Evolutionary conservation across 2,329 filamentous ascomycete species (phyloP).

Genomic region (Byssothecium circinans): DNA sequence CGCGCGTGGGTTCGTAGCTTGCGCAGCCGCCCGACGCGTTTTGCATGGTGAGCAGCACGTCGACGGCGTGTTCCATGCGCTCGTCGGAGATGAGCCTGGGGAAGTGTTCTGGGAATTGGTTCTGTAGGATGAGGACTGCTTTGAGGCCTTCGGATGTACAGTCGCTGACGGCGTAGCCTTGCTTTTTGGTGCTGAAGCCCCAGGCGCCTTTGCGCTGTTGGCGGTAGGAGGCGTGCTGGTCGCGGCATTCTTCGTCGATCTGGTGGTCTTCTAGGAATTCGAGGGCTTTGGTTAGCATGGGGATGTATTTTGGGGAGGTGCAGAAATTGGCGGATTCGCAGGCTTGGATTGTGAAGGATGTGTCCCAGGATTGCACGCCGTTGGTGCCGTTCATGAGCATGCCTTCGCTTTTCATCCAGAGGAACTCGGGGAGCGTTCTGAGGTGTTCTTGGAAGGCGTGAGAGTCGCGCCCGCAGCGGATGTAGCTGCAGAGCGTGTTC

Average conservation of each 20-base stretch:
- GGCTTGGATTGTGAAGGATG: slow-evolving; percentile 83
- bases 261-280: slow-evolving; percentile 89
- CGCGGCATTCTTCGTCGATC: slow-evolving; percentile 77
- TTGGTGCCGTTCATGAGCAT: slow-evolving; percentile 97
- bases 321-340: slow-evolving; percentile 77
- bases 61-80: slow-evolving; percentile 82
- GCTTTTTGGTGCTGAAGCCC: slow-evolving; percentile 90
- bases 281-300: slow-evolving; percentile 81
- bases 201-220: slow-evolving; percentile 91
- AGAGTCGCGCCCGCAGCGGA: slow-evolving; percentile 77
- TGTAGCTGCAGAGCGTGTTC: slow-evolving; percentile 85
- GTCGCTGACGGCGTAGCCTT: slow-evolving; percentile 95
- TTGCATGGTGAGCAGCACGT: slow-evolving; percentile 89
- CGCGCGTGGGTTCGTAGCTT: slow-evolving; percentile 84
- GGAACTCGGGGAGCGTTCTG: slow-evolving; percentile 78
- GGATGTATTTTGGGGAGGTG: slow-evolving; percentile 73
- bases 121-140: slow-evolving; percentile 80
- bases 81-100: slow-evolving; percentile 73
- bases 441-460: slow-evolving; percentile 73
- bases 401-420: slow-evolving; percentile 91
- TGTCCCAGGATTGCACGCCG: slow-evolving; percentile 98
- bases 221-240: slow-evolving; percentile 81
- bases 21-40: slow-evolving; percentile 84
- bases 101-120: slow-evolving; percentile 61
- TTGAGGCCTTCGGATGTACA: slow-evolving; percentile 92